Evolutionary conservation across 352 stramenopile species (phyloP).

Genomic region (Globisporangium solare): DNA sequence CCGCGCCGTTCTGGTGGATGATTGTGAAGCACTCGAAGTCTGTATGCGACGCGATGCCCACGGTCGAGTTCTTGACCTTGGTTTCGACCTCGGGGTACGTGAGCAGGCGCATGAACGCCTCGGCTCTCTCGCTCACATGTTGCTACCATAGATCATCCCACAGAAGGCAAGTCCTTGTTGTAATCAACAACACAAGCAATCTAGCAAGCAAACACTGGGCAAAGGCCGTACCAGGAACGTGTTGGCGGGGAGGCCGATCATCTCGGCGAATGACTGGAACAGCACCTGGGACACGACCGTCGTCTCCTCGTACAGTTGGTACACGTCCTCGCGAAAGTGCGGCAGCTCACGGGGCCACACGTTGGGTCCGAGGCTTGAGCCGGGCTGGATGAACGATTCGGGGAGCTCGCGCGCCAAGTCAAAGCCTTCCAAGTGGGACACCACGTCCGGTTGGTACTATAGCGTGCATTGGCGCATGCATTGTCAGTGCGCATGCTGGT

Average conservation of each 20-base stretch:
- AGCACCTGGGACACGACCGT: constrained; percentile 57
- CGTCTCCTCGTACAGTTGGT: constrained; percentile 70
- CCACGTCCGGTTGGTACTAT: constrained; percentile 74
- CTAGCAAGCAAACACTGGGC: not conserved
- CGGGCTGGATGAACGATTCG: constrained; percentile 44
- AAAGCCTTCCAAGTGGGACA: constrained; percentile 73
- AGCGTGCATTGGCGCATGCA: not conserved
- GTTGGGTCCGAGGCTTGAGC: constrained; percentile 71
- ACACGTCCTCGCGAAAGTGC: constrained; percentile 61
- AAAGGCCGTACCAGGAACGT: constrained; percentile 48
- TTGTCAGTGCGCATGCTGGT: not conserved
- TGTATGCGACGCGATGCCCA: constrained; percentile 80
- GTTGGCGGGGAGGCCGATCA: constrained; percentile 52
- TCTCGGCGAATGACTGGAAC: constrained; percentile 76
- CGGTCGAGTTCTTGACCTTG: constrained; percentile 46
- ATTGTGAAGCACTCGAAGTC: constrained; percentile 86
- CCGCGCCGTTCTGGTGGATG: constrained; percentile 78
- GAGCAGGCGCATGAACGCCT: constrained; percentile 76
- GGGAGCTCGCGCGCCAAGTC: constrained; percentile 63
- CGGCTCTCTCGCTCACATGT: constrained; percentile 62
- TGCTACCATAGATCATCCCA: constrained; percentile 33
- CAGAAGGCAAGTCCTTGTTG: constrained; percentile 2
- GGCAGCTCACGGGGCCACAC: constrained; percentile 65
- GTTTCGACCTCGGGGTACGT: constrained; percentile 59
- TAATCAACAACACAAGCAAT: not conserved